phyloP scores from a whole-genome alignment of 176 grass and related monocot species.

The Aegilops umbellulata region DNA sequence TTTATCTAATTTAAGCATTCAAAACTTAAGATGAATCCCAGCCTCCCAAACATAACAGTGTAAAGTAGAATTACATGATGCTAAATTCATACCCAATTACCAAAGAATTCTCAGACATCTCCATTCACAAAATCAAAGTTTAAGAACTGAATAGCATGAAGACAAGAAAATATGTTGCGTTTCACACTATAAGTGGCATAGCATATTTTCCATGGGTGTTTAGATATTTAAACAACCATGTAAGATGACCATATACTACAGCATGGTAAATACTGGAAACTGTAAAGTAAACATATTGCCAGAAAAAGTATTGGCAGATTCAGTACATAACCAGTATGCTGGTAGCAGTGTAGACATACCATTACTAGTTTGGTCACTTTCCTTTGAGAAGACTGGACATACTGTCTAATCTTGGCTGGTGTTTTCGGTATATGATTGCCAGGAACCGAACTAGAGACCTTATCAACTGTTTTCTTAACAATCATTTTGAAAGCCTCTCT shows the following conservation, averaged over 20 bases:
- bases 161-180: slow-evolving; percentile 8
- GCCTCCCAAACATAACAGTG: not conserved
- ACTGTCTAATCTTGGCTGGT: slow-evolving; percentile 82
- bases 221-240: slow-evolving; percentile 11
- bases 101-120: slow-evolving; percentile 11
- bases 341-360: slow-evolving; percentile 56
- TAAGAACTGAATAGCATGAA: slow-evolving; percentile 23
- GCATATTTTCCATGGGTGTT: not conserved
- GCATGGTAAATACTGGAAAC: not conserved
- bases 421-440: slow-evolving; percentile 82
- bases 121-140: not conserved
- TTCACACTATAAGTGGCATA: slow-evolving; percentile 18
- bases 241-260: not conserved
- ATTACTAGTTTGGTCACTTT: slow-evolving; percentile 98
- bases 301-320: slow-evolving; percentile 33
- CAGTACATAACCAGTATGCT: slow-evolving; percentile 17
- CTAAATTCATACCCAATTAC: not conserved
- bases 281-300: slow-evolving; percentile 16
- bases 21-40: not conserved
- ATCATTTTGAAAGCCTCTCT: slow-evolving; percentile 96
- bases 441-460: slow-evolving; percentile 79
- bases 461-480: slow-evolving; percentile 98
- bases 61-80: not conserved
- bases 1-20: slow-evolving; percentile 1
- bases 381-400: slow-evolving; percentile 76